Base-by-base conservation (phyloP, 306 rosid genomes). In the Bauhinia variegata region DNA sequence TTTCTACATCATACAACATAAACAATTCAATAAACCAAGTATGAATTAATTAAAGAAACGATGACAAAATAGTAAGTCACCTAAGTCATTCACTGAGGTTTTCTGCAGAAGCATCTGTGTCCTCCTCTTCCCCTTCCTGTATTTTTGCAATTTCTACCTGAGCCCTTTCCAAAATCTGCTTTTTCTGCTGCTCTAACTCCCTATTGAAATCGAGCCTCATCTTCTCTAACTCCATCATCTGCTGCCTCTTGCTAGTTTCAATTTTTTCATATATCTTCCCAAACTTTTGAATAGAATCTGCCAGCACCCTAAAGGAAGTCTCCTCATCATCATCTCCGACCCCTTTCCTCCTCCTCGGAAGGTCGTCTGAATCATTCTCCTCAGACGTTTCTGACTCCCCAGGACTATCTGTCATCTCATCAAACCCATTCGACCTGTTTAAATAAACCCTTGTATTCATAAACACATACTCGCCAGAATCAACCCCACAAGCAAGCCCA, bases 371-470 rank as follows among this genome's bases (percentile, higher is more conserved):
- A 30, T 79, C 81, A 30, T 80, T 77, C 8, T 79, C 95, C 65
- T 82, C 88, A 9, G 78, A 71, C 0, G 71, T 66, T 65, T 91
- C 95, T 1, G 87, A 82, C 79, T 91, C 92, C 13, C 82, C 92
- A 1, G 96, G 97, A 75, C 97, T 88, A 76, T 91, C 97, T 74
- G 86, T 84, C 96, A 91, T 91, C 85, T 91, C 96, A 83, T 91
- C 97, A 65, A 82, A 79, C 59, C 89, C 87, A 77, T 86, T 88
- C 0, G 97, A 88, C 73, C 83, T 54, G 30, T 88, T 89, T 78
- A 91, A 75, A 74, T 91, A 91, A 28, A 91, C 85, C 77, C 87
- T 65, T 0, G 96, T 84, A 31, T 88, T 86, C 91, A 88, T 83
- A 23, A 88, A 91, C 72, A 91, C 96, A 72, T 78, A 91, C 65